Base-by-base conservation (phyloP, 2,329 filamentous ascomycete genomes). In the Trichophyton schoenleinii region DNA sequence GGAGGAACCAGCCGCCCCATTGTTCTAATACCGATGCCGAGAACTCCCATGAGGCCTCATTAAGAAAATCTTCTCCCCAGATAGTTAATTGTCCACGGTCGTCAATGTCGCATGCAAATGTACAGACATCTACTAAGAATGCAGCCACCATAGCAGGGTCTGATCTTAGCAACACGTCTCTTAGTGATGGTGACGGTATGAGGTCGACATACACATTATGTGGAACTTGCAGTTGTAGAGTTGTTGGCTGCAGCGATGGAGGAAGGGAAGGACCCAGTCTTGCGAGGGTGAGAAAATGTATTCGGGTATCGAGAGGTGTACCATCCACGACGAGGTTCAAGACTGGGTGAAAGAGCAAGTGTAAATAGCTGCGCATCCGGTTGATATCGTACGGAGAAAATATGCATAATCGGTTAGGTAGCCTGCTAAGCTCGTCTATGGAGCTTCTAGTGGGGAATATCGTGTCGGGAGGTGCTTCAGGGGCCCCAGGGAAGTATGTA, bases 161-260 rank as follows among this genome's bases (percentile, higher is more conserved):
- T 5, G 74, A 68, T 15, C 65, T 66, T 62, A 77, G 70, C 5
- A 77, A 66, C 3, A 70, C 67, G 57, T 77, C 73, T 52, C 75
- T 70, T n/a, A 77, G 67, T 5, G 66, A 63, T 3, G 72, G 73
- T 6, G 74, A 76, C 9, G 75, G 73, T 18, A 77, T 69, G 68
- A 76, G 68, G 63, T 77, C 75, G 60, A 77, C 75, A 59, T 72
- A 75, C 58, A 71, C 73, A 64, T 74, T 74, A 61, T 77, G 75
- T 15, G 74, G 70, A 2, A 70, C 75, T 25, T 70, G 68, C 4
- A 77, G 70, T 61, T 77, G 75, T 28, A 70, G 64, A 62, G 70
- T 67, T n/a, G 68, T 74, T 3, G 75, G 75, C 63, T 72, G 73
- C 5, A 77, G 64, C 7, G 68, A 57, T 18, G 53, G 60, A 0